Evolutionary conservation across 2,329 filamentous ascomycete species (phyloP).

Genomic region (Hymenoscyphus albidus): DNA sequence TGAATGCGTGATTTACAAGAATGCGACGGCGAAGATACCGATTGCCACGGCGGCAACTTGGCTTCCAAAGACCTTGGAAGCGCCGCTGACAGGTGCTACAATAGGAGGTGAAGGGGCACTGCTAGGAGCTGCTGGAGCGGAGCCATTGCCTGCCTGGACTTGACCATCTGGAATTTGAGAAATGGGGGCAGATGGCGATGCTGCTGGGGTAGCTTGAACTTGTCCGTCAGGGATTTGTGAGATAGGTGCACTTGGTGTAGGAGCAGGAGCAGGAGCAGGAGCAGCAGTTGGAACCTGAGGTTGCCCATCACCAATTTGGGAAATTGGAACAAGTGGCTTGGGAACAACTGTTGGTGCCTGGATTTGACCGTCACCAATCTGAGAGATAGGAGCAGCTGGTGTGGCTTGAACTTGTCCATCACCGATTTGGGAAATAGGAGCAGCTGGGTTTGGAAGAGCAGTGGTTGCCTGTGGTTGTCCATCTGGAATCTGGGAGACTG

Average conservation of each 20-base stretch:
- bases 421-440: slow-evolving; percentile 30
- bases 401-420: slow-evolving; percentile 34
- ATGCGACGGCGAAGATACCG: slow-evolving; percentile 11
- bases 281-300: slow-evolving; percentile 18
- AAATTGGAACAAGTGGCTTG: slow-evolving; percentile 22
- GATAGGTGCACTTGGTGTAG: background rate
- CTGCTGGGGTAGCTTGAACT: slow-evolving; percentile 23
- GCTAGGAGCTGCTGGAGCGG: background rate
- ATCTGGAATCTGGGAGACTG: slow-evolving; percentile 32
- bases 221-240: slow-evolving; percentile 35
- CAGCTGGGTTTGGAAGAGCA: slow-evolving; percentile 19
- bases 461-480: slow-evolving; percentile 25
- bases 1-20: slow-evolving; percentile 16
- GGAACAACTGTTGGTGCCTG: slow-evolving; percentile 12
- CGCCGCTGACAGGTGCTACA: slow-evolving; percentile 3
- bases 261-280: slow-evolving; percentile 21
- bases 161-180: slow-evolving; percentile 10
- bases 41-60: slow-evolving; percentile 8
- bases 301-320: slow-evolving; percentile 37
- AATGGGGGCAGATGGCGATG: background rate
- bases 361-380: slow-evolving; percentile 36
- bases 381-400: slow-evolving; percentile 22
- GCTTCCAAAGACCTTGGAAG: slow-evolving; percentile 29
- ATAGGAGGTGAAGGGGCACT: background rate
- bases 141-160: slow-evolving; percentile 16